A percentile compares a stretch with the other conserved stretches of the same genome.
Evolutionary conservation across 129 eudicot genomes (phyloP).

Genomic region (Flaveria linearis): DNA sequence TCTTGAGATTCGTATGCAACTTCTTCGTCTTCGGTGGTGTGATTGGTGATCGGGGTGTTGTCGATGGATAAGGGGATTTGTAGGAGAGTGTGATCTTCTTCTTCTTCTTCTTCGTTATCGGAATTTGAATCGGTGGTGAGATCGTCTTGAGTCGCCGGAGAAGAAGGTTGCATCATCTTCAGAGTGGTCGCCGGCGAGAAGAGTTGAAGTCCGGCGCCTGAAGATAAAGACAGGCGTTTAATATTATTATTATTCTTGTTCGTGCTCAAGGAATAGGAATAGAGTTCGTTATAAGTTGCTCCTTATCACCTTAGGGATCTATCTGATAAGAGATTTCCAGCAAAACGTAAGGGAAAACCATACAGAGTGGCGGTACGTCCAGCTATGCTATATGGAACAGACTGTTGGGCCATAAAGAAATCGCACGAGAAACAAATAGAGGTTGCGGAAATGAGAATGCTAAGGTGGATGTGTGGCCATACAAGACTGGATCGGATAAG

Average conservation of each 20-base stretch:
- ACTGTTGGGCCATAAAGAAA: too few relatives aligned
- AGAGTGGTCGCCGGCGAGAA: conserved; percentile 23
- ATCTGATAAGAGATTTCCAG: too few relatives aligned
- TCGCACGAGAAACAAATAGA: too few relatives aligned
- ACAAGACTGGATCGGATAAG: too few relatives aligned
- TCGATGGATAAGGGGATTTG: conserved; percentile 20
- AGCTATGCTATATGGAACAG: too few relatives aligned
- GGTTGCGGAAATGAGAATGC: too few relatives aligned
- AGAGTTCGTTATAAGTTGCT: not conserved
- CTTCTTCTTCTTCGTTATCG: conserved; percentile 35
- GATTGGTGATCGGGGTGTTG: not conserved
- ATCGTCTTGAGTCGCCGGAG: conserved; percentile 27
- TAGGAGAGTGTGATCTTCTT: conserved; percentile 43
- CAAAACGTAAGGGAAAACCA: too few relatives aligned
- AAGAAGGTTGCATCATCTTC: conserved; percentile 34
- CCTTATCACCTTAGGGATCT: too few relatives aligned
- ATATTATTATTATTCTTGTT: too few relatives aligned
- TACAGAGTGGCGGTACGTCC: too few relatives aligned
- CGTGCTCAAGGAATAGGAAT: not conserved
- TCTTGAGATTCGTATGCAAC: conserved; percentile 50
- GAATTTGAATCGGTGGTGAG: conserved; percentile 4
- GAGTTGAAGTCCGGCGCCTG: conserved; percentile 29
- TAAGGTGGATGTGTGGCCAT: too few relatives aligned
- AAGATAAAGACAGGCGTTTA: not conserved
- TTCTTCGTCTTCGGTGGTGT: conserved; percentile 30